Conservation (phyloP, 495 filamentous ascomycete genomes). For the Hyaloscypha variabilis region DNA sequence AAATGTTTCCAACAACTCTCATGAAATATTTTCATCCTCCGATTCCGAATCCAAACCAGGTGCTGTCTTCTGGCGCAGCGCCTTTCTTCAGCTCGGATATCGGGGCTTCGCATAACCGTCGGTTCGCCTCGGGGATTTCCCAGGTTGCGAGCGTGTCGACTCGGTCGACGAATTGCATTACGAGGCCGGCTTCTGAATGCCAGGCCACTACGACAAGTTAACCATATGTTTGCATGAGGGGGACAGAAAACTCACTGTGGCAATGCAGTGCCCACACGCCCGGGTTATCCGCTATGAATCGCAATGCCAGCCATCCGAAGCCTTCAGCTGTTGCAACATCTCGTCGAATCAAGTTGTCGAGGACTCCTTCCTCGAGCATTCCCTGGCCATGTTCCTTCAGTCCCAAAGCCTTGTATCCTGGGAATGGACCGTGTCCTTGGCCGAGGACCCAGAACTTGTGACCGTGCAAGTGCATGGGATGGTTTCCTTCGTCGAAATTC, state of each 20-base stretch:
- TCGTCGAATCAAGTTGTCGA: conserved; percentile 53
- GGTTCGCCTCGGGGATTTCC: conserved; percentile 46
- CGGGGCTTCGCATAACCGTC: conserved; percentile 32
- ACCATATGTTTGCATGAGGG: too few species aligned
- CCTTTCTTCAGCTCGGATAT: conserved; percentile 30
- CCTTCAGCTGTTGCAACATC: conserved; percentile 61
- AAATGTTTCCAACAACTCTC: not conserved
- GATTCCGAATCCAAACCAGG: conserved; percentile 29
- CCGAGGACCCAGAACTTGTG: conserved; percentile 61
- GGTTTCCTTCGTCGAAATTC: conserved; percentile 62
- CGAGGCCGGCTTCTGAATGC: conserved; percentile 61
- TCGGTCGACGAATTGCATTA: conserved; percentile 60
- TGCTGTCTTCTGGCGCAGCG: conserved; percentile 23
- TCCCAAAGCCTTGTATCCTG: conserved; percentile 36
- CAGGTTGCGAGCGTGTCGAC: conserved; percentile 45
- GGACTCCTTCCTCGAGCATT: conserved; percentile 10
- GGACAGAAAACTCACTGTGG: too few species aligned
- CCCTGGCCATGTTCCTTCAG: conserved; percentile 26
- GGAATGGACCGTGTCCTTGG: conserved; percentile 55
- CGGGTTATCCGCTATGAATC: conserved; percentile 53
- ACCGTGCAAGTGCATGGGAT: conserved; percentile 71
- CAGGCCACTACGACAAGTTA: too few species aligned
- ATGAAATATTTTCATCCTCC: conserved; percentile 17
- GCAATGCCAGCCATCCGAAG: conserved; percentile 50
- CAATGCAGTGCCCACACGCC: conserved; percentile 56